phyloP scores from a whole-genome alignment of 2,329 filamentous ascomycete species.

The Emergomyces africanus region DNA sequence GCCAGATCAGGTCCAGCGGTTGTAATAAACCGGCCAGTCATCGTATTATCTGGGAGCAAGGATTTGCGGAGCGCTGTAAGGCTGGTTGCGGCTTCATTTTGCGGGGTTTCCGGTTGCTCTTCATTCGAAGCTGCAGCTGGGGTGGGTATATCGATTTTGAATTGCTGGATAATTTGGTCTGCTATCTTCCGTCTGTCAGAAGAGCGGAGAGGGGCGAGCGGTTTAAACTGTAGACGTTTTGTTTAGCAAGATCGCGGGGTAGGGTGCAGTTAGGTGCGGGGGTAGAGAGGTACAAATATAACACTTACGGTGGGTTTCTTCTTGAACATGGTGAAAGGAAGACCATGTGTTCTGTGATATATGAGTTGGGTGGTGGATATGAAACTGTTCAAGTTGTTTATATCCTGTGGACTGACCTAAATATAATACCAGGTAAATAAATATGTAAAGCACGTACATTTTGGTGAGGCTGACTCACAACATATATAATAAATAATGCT shows the following conservation, averaged over 20 bases:
- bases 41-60: conserved; percentile 50
- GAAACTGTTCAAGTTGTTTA: neutral
- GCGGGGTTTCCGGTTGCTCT: conserved; percentile 18
- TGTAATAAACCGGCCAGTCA: conserved; percentile 52
- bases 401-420: no score
- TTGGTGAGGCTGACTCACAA: neutral
- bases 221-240: conserved; percentile 44
- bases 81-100: conserved; percentile 28
- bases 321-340: conserved; percentile 42
- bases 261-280: neutral
- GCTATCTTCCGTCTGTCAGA: conserved; percentile 55
- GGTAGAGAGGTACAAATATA: conserved; percentile 3
- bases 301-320: conserved; percentile 45
- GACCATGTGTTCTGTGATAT: neutral
- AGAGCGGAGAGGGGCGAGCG: conserved; percentile 51
- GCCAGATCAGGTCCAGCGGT: conserved; percentile 50
- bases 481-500: no score
- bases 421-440: no score
- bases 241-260: conserved; percentile 5
- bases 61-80: conserved; percentile 42
- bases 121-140: conserved; percentile 23
- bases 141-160: conserved; percentile 38
- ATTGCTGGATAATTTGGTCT: conserved; percentile 53
- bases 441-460: no score
- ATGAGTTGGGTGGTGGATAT: neutral